phyloP scores from a whole-genome alignment of 2,329 filamentous ascomycete genomes.

The Dactylellina leptospora region DNA sequence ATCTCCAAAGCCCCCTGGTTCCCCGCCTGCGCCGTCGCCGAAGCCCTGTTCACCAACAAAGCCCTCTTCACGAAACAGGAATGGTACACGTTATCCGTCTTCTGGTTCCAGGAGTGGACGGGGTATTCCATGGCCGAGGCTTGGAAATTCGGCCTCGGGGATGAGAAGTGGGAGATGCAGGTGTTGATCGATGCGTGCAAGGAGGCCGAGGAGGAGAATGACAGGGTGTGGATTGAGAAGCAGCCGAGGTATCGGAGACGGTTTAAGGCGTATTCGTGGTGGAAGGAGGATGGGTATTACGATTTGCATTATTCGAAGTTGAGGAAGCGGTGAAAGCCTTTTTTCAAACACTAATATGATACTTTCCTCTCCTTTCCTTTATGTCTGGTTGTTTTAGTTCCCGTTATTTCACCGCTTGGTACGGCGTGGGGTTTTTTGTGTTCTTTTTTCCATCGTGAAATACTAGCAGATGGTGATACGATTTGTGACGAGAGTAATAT shows the following conservation, averaged over 20 bases:
- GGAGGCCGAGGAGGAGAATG: background rate
- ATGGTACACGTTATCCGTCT: conserved; percentile 26
- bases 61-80: conserved; percentile 7
- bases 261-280: conserved; percentile 23
- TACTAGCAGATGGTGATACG: no score
- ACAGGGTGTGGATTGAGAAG: background rate
- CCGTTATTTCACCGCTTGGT: no score
- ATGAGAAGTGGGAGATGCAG: conserved; percentile 5
- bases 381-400: no score
- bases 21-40: conserved; percentile 29
- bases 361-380: background rate
- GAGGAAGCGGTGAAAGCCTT: background rate
- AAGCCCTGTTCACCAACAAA: conserved; percentile 37
- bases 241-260: conserved; percentile 9
- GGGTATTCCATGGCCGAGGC: conserved; percentile 19
- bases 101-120: conserved; percentile 32
- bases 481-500: no score
- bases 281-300: conserved; percentile 32
- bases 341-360: background rate
- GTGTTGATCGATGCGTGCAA: background rate
- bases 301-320: background rate
- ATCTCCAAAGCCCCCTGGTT: conserved; percentile 8
- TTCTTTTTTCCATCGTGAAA: no score
- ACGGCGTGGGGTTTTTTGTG: no score
- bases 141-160: background rate